phyloP scores from a whole-genome alignment of 1,284 basidiomycete species.

The Cutaneotrichosporon cavernicola region DNA sequence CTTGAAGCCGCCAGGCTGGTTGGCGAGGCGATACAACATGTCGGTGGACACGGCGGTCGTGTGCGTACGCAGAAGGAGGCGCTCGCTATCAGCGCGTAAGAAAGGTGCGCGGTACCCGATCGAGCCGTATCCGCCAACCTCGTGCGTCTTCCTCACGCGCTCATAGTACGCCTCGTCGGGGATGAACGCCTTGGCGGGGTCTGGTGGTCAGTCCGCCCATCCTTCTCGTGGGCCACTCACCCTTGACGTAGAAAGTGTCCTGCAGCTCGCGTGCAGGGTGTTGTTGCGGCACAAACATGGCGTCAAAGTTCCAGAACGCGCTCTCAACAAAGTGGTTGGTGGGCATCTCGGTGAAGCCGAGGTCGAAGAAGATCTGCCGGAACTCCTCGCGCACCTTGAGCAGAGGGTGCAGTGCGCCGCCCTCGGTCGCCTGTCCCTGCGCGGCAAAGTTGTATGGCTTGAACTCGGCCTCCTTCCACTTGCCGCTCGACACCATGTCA shows the following conservation, averaged over 20 bases:
- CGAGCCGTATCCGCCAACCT: constrained; percentile 87
- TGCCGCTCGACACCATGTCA: constrained; percentile 84
- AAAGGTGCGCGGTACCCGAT: constrained; percentile 99
- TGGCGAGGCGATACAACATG: constrained; percentile 91
- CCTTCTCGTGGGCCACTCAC: constrained; percentile 51
- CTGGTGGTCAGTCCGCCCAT: constrained; percentile 54
- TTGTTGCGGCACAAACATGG: constrained; percentile 97
- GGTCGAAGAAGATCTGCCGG: constrained; percentile 96
- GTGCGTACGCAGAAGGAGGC: constrained; percentile 92
- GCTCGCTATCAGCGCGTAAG: constrained; percentile 84
- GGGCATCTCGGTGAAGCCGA: constrained; percentile 99
- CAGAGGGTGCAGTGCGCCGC: constrained; percentile 91
- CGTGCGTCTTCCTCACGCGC: constrained; percentile 83
- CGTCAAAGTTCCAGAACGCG: constrained; percentile 99
- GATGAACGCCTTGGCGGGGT: constrained; percentile 73
- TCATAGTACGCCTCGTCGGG: constrained; percentile 86
- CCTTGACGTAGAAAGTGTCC: constrained; percentile 98
- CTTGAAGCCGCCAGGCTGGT: constrained; percentile 74
- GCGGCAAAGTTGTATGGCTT: constrained; percentile 99
- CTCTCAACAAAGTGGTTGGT: constrained; percentile 98
- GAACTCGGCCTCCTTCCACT: constrained; percentile 88
- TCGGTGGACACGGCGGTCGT: constrained; percentile 93
- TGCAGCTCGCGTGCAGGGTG: constrained; percentile 97
- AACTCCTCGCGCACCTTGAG: constrained; percentile 98
- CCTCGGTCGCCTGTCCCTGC: constrained; percentile 80